phyloP scores from a whole-genome alignment of 2,329 filamentous ascomycete species.

The Neurospora sp. region DNA sequence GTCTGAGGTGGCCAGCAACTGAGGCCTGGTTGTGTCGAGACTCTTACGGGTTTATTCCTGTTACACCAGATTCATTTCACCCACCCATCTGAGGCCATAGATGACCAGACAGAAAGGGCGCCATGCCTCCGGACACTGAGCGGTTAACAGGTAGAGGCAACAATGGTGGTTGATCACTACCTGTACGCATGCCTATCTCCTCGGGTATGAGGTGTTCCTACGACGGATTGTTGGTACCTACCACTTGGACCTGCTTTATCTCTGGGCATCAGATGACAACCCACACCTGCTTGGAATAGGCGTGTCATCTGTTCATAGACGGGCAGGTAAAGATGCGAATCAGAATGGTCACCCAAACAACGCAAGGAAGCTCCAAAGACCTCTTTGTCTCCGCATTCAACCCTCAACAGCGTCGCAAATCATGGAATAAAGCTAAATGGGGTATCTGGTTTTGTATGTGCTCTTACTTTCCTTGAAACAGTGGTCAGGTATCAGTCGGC shows the following conservation, averaged over 20 bases:
- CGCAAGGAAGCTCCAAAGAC: not conserved
- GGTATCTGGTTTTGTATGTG: not conserved
- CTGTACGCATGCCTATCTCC: not conserved
- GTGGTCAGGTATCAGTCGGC: conserved; percentile 1
- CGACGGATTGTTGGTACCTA: not conserved
- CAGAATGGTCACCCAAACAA: not conserved
- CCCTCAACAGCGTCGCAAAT: not conserved
- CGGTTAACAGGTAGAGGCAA: not conserved
- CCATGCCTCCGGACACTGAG: not conserved
- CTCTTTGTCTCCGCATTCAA: not conserved
- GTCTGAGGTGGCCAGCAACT: conserved; percentile 6
- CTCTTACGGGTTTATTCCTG: not conserved
- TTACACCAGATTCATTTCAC: not conserved
- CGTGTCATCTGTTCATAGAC: not conserved
- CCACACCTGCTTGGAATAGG: not conserved
- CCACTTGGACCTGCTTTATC: not conserved
- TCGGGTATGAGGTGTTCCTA: not conserved
- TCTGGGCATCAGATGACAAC: not conserved
- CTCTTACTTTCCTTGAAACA: not conserved
- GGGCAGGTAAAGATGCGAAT: not conserved
- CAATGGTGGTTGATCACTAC: not conserved
- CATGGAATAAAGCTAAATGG: not conserved
- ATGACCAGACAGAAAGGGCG: not conserved
- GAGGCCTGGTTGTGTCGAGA: not conserved
- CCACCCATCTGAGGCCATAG: not conserved